These are phyloP conservation scores for Entelexis paramagnoliae DNA, from an alignment of 1,139 yeast species.

Conservation along the genomic window DNA sequence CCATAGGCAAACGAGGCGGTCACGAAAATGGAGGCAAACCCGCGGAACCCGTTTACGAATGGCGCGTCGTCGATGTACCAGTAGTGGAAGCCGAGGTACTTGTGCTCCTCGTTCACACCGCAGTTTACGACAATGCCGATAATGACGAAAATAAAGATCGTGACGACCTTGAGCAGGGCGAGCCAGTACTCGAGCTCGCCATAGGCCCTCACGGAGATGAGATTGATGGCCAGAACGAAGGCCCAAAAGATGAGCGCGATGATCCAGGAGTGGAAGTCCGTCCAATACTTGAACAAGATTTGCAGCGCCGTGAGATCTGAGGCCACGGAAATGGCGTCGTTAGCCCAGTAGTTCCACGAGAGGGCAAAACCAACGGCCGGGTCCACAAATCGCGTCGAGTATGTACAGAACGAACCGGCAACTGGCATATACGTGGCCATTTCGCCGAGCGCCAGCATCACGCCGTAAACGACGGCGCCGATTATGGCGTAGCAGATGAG, in stretches of 20 bases:
- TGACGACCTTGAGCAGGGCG: conserved; percentile 46
- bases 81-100: conserved; percentile 42
- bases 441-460: conserved; percentile 56
- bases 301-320: conserved; percentile 40
- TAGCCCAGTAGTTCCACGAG: conserved; percentile 51
- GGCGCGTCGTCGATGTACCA: conserved; percentile 44
- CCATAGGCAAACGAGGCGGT: conserved; percentile 61
- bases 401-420: conserved; percentile 52
- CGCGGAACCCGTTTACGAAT: conserved; percentile 49
- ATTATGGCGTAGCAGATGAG: conserved; percentile 47
- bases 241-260: conserved; percentile 33
- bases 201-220: conserved; percentile 43
- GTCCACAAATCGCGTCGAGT: conserved; percentile 48
- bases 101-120: conserved; percentile 42
- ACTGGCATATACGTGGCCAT: conserved; percentile 52
- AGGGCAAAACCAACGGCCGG: conserved; percentile 49
- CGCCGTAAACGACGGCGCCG: conserved; percentile 49
- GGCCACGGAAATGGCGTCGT: conserved; percentile 38
- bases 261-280: conserved; percentile 38
- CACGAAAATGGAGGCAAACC: conserved; percentile 43
- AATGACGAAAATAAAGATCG: conserved; percentile 47
- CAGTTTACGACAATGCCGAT: conserved; percentile 55
- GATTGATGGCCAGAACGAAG: conserved; percentile 31
- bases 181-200: conserved; percentile 62
- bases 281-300: conserved; percentile 55